phyloP scores from a whole-genome alignment of 2,329 filamentous ascomycete genomes.

The Claviceps quebecensis region DNA sequence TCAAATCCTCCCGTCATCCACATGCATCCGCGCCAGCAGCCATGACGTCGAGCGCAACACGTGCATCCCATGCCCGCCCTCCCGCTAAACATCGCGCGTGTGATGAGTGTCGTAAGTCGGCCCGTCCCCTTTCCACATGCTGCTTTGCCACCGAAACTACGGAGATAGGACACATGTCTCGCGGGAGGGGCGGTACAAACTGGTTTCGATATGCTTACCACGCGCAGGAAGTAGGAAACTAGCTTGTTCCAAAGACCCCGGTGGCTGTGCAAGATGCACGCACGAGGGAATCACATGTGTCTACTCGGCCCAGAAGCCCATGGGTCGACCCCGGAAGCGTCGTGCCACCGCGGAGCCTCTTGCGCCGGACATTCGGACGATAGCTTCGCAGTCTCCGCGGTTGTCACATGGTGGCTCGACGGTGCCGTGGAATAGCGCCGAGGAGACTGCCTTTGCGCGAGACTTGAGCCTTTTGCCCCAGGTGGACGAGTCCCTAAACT shows the following conservation, averaged over 20 bases:
- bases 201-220: conserved; percentile 7
- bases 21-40: not conserved
- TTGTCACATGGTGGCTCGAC: too few species aligned
- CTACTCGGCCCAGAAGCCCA: conserved; percentile 51
- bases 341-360: too few species aligned
- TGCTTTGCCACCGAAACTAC: not conserved
- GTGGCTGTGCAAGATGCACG: conserved; percentile 45
- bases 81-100: conserved; percentile 45
- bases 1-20: not conserved
- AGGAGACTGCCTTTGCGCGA: conserved; percentile 4
- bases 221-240: conserved; percentile 45
- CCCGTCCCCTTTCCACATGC: not conserved
- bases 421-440: not conserved
- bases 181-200: not conserved
- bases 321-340: conserved; percentile 27
- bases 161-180: not conserved
- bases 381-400: too few species aligned
- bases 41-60: not conserved
- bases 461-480: conserved; percentile 23
- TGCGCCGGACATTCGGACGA: too few species aligned
- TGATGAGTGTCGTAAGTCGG: conserved; percentile 49
- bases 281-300: conserved; percentile 42
- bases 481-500: conserved; percentile 15
- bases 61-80: conserved; percentile 5
- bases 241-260: conserved; percentile 47